Evolutionary conservation across 2,329 filamentous ascomycete species (phyloP).

Genomic region (Colletotrichum tropicale): DNA sequence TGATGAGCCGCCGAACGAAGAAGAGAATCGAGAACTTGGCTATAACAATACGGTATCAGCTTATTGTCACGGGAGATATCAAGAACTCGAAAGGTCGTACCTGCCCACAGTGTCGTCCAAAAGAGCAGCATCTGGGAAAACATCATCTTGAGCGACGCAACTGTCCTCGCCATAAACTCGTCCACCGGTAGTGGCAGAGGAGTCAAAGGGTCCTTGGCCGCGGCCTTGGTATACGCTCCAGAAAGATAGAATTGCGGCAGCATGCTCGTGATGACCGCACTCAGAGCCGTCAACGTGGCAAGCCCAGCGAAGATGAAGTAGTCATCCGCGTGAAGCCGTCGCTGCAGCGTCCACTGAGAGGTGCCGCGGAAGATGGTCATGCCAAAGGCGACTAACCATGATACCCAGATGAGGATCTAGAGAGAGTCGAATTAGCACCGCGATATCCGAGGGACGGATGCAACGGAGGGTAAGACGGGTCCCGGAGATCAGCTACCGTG

Average conservation of each 20-base stretch:
- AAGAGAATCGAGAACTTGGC: slow-evolving; percentile 11
- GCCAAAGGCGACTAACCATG: neutral
- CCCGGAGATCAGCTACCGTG: neutral
- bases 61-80: neutral
- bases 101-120: slow-evolving; percentile 9
- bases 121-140: slow-evolving; percentile 10
- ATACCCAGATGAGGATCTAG: neutral
- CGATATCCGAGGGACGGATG: neutral
- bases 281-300: neutral
- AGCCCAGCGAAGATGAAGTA: slow-evolving; percentile 3
- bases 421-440: neutral
- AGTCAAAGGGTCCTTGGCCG: neutral
- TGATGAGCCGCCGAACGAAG: neutral
- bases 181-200: neutral
- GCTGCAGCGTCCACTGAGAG: slow-evolving; percentile 10
- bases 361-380: slow-evolving; percentile 1
- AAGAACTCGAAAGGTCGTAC: neutral
- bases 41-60: neutral
- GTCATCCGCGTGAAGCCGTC: slow-evolving; percentile 1
- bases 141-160: slow-evolving; percentile 6
- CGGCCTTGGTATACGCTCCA: slow-evolving; percentile 10
- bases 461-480: neutral
- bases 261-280: neutral
- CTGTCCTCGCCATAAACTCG: neutral
- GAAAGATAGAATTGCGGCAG: slow-evolving; percentile 6